Conservation (phyloP, 306 rosid species). For the Fragaria iinumae region DNA sequence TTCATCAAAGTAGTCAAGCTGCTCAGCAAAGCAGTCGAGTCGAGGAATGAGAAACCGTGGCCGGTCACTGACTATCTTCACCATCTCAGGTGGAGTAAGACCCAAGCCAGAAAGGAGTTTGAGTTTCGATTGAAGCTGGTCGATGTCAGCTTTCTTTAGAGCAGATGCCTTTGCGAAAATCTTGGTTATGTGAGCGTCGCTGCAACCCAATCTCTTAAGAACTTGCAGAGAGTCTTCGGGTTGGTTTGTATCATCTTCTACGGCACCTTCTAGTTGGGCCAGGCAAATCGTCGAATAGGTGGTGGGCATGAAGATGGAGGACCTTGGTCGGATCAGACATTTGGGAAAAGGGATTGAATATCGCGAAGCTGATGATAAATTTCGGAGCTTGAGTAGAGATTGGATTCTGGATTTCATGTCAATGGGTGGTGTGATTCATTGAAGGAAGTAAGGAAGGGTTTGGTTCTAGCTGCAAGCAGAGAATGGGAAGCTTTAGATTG, state of each 20-base stretch:
- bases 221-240: conserved; percentile 36
- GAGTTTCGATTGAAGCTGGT: conserved; percentile 46
- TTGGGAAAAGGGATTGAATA: conserved; percentile 9
- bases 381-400: conserved; percentile 36
- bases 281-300: conserved; percentile 56
- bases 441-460: neutral
- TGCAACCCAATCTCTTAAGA: conserved; percentile 68
- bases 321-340: neutral
- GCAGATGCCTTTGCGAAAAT: conserved; percentile 43
- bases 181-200: conserved; percentile 39
- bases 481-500: neutral
- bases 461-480: neutral
- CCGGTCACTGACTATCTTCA: conserved; percentile 53
- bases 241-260: conserved; percentile 15
- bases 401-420: conserved; percentile 28
- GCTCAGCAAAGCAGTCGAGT: conserved; percentile 44
- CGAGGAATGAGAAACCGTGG: conserved; percentile 53
- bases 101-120: conserved; percentile 50
- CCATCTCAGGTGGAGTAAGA: conserved; percentile 48
- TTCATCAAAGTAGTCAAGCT: conserved; percentile 44
- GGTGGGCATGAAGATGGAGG: conserved; percentile 32
- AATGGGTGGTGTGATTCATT: neutral
- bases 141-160: conserved; percentile 36
- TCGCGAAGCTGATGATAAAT: conserved; percentile 23
- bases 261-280: conserved; percentile 21